These are phyloP conservation scores for Xenosphaeropsis pyriputrescens DNA, from an alignment of 2,329 filamentous ascomycete species.

Conservation along the genomic window DNA sequence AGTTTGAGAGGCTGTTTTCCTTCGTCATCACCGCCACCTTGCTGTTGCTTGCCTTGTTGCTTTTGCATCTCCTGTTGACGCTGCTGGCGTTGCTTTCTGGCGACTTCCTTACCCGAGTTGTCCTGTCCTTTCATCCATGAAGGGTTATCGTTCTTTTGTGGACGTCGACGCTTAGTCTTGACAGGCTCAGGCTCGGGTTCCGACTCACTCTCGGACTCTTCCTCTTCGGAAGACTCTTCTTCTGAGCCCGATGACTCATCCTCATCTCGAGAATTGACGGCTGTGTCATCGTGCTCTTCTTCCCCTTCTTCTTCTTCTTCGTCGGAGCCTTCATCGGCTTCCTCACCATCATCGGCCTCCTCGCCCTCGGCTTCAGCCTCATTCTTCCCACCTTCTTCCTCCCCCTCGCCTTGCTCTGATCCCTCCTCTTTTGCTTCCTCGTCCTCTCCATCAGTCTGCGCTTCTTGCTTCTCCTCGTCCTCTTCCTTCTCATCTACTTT, in stretches of 20 bases:
- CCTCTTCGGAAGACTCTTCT: neutral
- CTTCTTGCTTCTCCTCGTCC: too few species aligned
- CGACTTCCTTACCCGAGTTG: constrained; percentile 25
- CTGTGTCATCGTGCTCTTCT: constrained; percentile 1
- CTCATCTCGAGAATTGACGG: too few species aligned
- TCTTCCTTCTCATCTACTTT: too few species aligned
- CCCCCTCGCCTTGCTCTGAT: too few species aligned
- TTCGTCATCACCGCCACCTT: neutral
- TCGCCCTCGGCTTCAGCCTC: neutral
- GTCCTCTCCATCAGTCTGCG: too few species aligned
- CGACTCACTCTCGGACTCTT: constrained; percentile 2
- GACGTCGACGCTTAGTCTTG: neutral
- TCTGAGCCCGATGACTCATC: neutral
- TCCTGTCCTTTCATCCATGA: constrained; percentile 5
- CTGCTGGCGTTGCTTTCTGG: too few species aligned
- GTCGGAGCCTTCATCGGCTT: neutral
- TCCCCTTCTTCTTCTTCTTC: constrained; percentile 3
- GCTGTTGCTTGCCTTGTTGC: constrained; percentile 5
- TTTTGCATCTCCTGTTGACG: constrained; percentile 18
- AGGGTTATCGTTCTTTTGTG: neutral
- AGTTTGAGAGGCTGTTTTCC: constrained; percentile 12
- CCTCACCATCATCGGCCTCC: neutral
- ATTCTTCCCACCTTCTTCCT: too few species aligned
- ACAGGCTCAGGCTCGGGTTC: neutral
- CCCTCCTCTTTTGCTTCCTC: too few species aligned